Base-by-base conservation (phyloP, 164 flowering plant genomes). In the Annona cherimola region DNA sequence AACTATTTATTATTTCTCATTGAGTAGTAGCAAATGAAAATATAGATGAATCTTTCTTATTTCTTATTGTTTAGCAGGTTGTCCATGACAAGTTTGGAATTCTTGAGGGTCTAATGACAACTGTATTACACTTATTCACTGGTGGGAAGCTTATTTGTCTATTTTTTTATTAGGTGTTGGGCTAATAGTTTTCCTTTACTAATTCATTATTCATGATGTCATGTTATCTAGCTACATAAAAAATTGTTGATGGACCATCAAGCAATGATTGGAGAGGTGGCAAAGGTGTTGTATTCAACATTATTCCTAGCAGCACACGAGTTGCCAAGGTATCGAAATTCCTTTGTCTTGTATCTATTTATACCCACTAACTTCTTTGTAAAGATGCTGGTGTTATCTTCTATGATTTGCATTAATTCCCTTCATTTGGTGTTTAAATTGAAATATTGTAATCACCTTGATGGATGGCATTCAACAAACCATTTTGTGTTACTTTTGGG, bases 201-300 rank as follows among this genome's bases (percentile, higher is more conserved):
- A 35, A 6, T n/a, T n/a, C n/a, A n/a, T n/a, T n/a, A n/a, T n/a
- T n/a, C n/a, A n/a, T n/a, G 5, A 43, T 0, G 18, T 11, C 20
- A 40, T 73, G 39, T 62, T 35, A 26, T 73, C 40, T 87, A 91
- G 97, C 98, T 45, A 91, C 98, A 2, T 97, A 91, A 73, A 93
- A 93, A 84, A 93, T 97, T 78, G 98, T 94, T 78, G 98, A 94
- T n/a, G n/a, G n/a, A n/a, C n/a, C n/a, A n/a, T n/a, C n/a, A n/a
- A n/a, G n/a, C n/a, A n/a, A n/a, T n/a, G 98, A 93, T 84, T 93
- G 97, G 98, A 86, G 98, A 71, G 97, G 98, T 79, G 98, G 98
- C 71, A 88, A 97, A 76, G 98, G 94, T 74, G 97, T 97, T 59
- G 87, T 94, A 41, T 88, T 86, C 78, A 94, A 94, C 88, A 94